phyloP scores from a whole-genome alignment of 768 basidiomycete species.

The Termitomyces titanicus region DNA sequence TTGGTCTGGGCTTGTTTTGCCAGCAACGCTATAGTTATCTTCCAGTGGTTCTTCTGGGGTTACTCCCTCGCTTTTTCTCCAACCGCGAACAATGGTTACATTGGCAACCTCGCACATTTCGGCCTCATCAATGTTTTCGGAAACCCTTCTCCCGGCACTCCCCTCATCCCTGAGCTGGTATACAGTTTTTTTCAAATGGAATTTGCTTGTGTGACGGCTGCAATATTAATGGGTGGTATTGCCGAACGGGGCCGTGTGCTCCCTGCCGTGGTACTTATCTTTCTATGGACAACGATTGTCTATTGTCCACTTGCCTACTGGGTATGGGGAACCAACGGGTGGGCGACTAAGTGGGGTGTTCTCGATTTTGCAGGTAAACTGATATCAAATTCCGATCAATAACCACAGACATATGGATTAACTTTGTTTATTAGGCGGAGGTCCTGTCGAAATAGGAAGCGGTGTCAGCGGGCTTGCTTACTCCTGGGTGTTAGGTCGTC shows the following conservation, averaged over 20 bases:
- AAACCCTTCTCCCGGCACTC: constrained; percentile 73
- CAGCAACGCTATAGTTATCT: constrained; percentile 70
- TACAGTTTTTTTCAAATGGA: constrained; percentile 89
- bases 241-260: constrained; percentile 86
- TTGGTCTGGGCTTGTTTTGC: constrained; percentile 76
- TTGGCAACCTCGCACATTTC: constrained; percentile 78
- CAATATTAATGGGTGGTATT: constrained; percentile 72
- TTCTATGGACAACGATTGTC: constrained; percentile 83
- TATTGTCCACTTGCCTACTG: constrained; percentile 88
- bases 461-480: constrained; percentile 85
- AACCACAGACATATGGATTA: neutral
- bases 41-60: constrained; percentile 72
- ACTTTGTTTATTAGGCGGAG: constrained; percentile 50
- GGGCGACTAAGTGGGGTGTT: constrained; percentile 83
- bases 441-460: constrained; percentile 84
- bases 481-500: constrained; percentile 82
- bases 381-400: neutral
- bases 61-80: constrained; percentile 84
- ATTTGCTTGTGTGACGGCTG: constrained; percentile 79
- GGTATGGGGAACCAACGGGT: constrained; percentile 80
- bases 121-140: constrained; percentile 70
- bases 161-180: constrained; percentile 76
- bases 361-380: constrained; percentile 79
- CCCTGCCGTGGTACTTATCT: constrained; percentile 77
- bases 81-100: constrained; percentile 69